Base-by-base conservation (phyloP, 805 yeast species). In the Sugiyamaella marilandica region DNA sequence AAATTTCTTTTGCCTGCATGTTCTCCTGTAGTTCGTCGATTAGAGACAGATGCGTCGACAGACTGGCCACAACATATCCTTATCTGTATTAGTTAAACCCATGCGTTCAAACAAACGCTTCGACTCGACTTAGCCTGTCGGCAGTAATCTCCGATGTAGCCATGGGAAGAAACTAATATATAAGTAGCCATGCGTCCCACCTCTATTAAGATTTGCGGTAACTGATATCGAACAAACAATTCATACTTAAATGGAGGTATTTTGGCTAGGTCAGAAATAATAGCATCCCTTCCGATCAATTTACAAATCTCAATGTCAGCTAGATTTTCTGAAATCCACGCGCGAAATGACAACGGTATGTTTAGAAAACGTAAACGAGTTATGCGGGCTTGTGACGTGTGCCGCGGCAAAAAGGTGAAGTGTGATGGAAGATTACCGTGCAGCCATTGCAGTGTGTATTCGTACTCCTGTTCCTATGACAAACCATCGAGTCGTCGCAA, bases 351-450 rank as follows among this genome's bases (percentile, higher is more conserved):
- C 19, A 14, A 16, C 21, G 36, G 16, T 10, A 14, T 18, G 37
- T 31, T 31, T 10, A 31, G 43, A 10, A 39, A 39, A 19, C 14
- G 43, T 5, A 39, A 39, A 9, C 43, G 47, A 18, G 47, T 44
- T 44, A 26, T 31, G 35, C 16, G 47, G 24, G 56, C 59, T 11
- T 56, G 59, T 44, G 56, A 49, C 16, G 54, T 45, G 11, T 56
- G 59, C 44, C 31, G 47, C 39, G 16, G 37, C 14, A 41, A 56
- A 11, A 56, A 56, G 35, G 55, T 56, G 32, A 51, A 55, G 45
- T 56, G 59, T 41, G 49, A 52, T 18, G 58, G 56, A 10, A 32
- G 18, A 10, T 36, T 29, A 19, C 34, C 33, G n/a, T 55, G 58
- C 48, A 49, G 49, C 37, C 52, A 52, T 41, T 55, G 58, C 41